Conservation (phyloP, 257 asterid species). For the Solanum chilense region DNA sequence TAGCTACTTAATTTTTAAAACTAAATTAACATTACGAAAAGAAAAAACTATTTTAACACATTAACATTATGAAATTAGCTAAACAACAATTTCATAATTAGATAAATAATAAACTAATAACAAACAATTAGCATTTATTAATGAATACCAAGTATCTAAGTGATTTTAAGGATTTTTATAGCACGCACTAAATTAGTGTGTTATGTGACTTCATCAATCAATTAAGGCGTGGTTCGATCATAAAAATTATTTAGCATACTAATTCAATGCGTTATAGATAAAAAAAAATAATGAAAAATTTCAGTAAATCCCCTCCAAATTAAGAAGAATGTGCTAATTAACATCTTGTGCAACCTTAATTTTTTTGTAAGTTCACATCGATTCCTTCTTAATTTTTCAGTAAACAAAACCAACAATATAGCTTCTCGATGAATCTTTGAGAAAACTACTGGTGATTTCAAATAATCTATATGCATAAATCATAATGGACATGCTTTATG, state of each 20-base stretch:
- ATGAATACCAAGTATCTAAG: not conserved
- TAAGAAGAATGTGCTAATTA: too few relatives aligned
- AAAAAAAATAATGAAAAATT: too few relatives aligned
- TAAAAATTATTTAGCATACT: not conserved
- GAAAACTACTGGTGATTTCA: too few relatives aligned
- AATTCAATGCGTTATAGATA: not conserved
- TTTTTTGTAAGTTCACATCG: too few relatives aligned
- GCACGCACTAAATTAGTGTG: not conserved
- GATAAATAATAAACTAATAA: not conserved
- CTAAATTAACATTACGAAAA: not conserved
- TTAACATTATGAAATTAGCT: not conserved
- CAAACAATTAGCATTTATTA: not conserved
- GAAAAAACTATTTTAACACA: not conserved
- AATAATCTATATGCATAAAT: too few relatives aligned
- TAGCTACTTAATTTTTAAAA: rapidly evolving
- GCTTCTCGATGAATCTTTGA: too few relatives aligned
- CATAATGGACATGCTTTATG: too few relatives aligned
- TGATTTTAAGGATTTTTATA: not conserved
- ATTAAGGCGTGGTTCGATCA: not conserved
- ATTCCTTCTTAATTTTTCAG: too few relatives aligned
- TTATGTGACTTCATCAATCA: not conserved
- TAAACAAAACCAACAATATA: too few relatives aligned
- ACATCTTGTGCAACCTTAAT: too few relatives aligned
- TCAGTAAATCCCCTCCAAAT: too few relatives aligned
- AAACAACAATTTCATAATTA: not conserved